A percentile compares a stretch with the other conserved stretches of the same genome.
Conservation (phyloP, 2,329 filamentous ascomycete genomes). For the Diplodia seriata region DNA sequence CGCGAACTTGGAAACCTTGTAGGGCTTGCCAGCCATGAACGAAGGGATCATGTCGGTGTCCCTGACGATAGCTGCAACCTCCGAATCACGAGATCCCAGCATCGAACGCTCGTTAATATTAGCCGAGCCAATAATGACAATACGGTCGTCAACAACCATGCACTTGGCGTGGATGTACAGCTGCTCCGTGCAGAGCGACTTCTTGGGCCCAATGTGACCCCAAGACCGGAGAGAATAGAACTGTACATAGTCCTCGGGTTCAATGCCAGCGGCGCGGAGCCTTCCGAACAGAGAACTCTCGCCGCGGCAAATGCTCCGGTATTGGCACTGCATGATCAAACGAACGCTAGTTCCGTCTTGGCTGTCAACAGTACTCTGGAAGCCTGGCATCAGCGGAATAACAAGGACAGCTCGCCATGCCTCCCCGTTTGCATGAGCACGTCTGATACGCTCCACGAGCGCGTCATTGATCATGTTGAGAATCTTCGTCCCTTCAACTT, state of each 20-base stretch:
- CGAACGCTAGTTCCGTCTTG: slow-evolving; percentile 94
- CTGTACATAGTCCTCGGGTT: slow-evolving; percentile 92
- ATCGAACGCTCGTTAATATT: slow-evolving; percentile 99
- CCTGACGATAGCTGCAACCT: slow-evolving; percentile 86
- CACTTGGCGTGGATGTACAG: slow-evolving; percentile 98
- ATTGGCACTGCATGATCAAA: slow-evolving; percentile 96
- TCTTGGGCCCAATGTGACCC: slow-evolving; percentile 85
- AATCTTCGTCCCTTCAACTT: slow-evolving; percentile 85
- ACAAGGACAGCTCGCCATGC: slow-evolving; percentile 90
- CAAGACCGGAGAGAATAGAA: slow-evolving; percentile 93
- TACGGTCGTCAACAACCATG: slow-evolving; percentile 92
- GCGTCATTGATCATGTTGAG: slow-evolving; percentile 95
- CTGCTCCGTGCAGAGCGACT: slow-evolving; percentile 89
- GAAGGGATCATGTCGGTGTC: slow-evolving; percentile 94
- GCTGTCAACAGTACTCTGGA: slow-evolving; percentile 94
- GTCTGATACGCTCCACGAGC: slow-evolving; percentile 86
- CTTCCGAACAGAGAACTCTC: slow-evolving; percentile 91
- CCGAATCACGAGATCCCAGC: slow-evolving; percentile 89
- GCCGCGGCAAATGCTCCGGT: slow-evolving; percentile 92
- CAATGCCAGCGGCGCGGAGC: slow-evolving; percentile 78
- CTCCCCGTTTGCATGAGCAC: slow-evolving; percentile 82
- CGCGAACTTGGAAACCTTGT: slow-evolving; percentile 88
- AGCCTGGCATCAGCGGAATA: slow-evolving; percentile 97
- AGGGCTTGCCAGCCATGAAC: slow-evolving; percentile 87
- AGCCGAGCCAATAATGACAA: slow-evolving; percentile 92